phyloP scores from a whole-genome alignment of 1,284 basidiomycete species.

The Cutaneotrichosporon sp. region DNA sequence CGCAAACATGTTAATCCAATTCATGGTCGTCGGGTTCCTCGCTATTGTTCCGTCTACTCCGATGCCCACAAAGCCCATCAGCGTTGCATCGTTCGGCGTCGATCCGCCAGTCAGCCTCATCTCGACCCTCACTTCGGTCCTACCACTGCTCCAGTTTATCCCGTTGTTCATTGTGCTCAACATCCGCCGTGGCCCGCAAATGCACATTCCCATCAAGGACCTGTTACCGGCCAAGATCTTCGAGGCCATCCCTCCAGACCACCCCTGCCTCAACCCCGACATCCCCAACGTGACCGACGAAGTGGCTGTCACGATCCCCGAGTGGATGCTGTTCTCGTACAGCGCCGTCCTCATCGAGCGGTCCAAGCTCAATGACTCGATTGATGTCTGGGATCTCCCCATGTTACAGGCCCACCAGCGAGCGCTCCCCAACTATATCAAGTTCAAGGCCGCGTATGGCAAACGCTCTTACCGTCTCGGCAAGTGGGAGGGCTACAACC shows the following conservation, averaged over 20 bases:
- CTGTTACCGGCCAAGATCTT: constrained; percentile 71
- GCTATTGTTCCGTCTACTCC: constrained; percentile 46
- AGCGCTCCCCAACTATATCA: constrained; percentile 41
- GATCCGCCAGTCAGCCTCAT: constrained; percentile 21
- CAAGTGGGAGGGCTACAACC: constrained; percentile 45
- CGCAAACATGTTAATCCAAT: constrained; percentile 60
- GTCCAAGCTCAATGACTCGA: constrained; percentile 66
- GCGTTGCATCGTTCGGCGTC: constrained; percentile 10
- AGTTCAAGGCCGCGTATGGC: constrained; percentile 45
- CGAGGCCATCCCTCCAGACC: constrained; percentile 35
- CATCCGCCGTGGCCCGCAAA: constrained; percentile 67
- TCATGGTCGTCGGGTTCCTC: constrained; percentile 54
- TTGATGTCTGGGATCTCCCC: constrained; percentile 82
- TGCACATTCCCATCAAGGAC: constrained; percentile 67
- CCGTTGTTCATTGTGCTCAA: constrained; percentile 59
- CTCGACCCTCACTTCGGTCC: constrained; percentile 22
- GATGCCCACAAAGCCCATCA: constrained; percentile 28
- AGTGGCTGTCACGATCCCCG: constrained; percentile 60
- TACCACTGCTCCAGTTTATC: constrained; percentile 59
- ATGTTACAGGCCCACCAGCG: constrained; percentile 72
- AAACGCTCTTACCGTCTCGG: constrained; percentile 34
- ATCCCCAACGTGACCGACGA: constrained; percentile 47
- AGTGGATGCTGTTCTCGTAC: constrained; percentile 71
- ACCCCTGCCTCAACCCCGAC: constrained; percentile 35
- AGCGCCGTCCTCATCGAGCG: constrained; percentile 79